Conservation (phyloP, 2,329 filamentous ascomycete species). For the Nigrospora osmanthi region DNA sequence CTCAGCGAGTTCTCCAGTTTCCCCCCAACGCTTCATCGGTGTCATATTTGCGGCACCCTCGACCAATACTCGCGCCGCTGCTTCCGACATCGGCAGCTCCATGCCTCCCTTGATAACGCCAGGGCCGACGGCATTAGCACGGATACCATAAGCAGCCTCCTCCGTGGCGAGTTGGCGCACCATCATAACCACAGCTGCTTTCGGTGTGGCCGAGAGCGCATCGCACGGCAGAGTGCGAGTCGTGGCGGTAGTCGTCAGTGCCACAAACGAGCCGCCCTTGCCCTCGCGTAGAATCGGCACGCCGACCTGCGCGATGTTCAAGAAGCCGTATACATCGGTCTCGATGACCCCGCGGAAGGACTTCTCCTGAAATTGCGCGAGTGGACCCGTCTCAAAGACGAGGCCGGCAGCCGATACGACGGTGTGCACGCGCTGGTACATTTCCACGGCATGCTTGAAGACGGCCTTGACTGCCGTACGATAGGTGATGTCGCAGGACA, state of each 20-base stretch:
- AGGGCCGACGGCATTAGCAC: conserved; percentile 4
- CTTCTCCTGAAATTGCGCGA: background rate
- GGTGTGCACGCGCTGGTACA: conserved; percentile 2
- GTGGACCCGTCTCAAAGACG: conserved; percentile 1
- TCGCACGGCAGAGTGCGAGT: conserved; percentile 1
- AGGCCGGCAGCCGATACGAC: conserved; percentile 2
- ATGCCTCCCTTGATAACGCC: conserved; percentile 3
- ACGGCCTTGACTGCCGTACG: conserved; percentile 2
- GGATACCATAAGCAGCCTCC: conserved; percentile 2
- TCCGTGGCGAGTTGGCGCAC: conserved; percentile 3
- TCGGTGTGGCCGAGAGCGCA: conserved; percentile 3
- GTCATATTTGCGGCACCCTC: conserved; percentile 1
- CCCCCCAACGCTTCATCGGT: conserved; percentile 12
- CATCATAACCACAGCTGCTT: conserved; percentile 2
- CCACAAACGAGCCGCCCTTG: conserved; percentile 2
- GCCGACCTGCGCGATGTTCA: conserved; percentile 3
- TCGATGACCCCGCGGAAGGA: conserved; percentile 3
- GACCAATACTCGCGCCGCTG: background rate
- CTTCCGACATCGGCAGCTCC: conserved; percentile 1
- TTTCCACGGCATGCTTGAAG: conserved; percentile 1
- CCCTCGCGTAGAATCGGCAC: background rate
- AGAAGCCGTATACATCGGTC: conserved; percentile 4
- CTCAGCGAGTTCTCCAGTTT: conserved; percentile 10
- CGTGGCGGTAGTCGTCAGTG: conserved; percentile 1
- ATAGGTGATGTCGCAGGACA: conserved; percentile 2